A percentile compares a stretch with the other conserved stretches of the same genome.
Conservation (phyloP, 306 rosid genomes). For the Acacia confusa region DNA sequence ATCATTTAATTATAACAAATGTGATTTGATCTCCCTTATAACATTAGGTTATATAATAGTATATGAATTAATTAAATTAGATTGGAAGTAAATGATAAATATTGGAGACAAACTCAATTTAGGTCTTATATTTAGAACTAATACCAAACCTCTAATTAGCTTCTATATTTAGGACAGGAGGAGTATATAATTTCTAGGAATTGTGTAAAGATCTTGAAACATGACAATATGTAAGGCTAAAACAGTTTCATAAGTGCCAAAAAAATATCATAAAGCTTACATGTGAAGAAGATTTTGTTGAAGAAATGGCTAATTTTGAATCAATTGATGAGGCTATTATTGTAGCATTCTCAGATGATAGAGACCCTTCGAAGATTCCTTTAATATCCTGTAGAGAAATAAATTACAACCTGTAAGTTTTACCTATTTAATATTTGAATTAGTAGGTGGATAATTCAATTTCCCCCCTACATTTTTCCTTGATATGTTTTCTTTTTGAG, state of each 20-base stretch:
- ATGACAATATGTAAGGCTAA: no score
- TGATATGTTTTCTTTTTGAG: neutral
- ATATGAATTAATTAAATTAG: no score
- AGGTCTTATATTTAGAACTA: no score
- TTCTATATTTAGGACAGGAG: no score
- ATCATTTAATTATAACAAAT: no score
- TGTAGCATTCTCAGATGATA: neutral
- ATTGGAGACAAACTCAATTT: no score
- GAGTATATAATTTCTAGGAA: no score
- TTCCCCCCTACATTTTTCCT: neutral
- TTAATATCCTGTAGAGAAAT: neutral
- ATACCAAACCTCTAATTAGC: no score
- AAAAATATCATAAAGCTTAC: neutral
- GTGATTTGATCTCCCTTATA: no score
- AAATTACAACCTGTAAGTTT: neutral
- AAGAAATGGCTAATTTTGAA: neutral
- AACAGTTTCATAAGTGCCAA: neutral
- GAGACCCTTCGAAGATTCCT: neutral
- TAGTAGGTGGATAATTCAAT: neutral
- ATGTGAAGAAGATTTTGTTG: neutral
- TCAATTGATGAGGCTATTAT: neutral
- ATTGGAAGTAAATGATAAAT: no score
- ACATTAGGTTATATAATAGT: no score
- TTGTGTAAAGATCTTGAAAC: no score
- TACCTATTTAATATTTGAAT: neutral